Evolutionary conservation across 1,284 basidiomycete species (phyloP).

Genomic region (Heterobasidion parviporum): DNA sequence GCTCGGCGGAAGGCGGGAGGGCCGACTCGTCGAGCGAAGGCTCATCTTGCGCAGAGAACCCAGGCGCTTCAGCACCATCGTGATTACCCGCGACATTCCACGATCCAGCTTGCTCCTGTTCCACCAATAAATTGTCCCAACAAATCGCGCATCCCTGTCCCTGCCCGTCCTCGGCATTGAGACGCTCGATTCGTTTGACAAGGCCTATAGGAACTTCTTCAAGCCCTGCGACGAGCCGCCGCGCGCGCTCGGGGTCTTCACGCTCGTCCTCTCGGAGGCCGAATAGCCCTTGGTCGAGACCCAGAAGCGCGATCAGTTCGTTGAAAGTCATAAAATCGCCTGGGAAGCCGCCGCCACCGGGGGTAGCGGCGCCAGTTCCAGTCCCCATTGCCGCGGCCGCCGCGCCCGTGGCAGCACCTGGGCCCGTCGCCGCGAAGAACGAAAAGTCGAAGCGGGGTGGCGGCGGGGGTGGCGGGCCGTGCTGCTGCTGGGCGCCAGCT

Average conservation of each 20-base stretch:
- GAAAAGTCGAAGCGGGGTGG: neutral
- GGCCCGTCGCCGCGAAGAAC: neutral
- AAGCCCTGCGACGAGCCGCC: constrained; percentile 50
- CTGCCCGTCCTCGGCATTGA: constrained; percentile 35
- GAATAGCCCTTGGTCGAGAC: constrained; percentile 8
- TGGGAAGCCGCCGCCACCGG: neutral
- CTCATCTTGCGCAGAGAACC: neutral
- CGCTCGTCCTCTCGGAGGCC: constrained; percentile 26
- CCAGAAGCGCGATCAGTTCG: neutral
- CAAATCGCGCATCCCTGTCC: constrained; percentile 63
- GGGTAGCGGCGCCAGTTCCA: neutral
- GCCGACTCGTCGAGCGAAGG: neutral
- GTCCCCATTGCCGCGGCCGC: no score
- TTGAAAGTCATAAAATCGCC: neutral
- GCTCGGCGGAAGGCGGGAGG: no score
- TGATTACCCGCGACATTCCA: neutral
- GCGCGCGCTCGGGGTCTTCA: constrained; percentile 60
- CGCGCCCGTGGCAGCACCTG: neutral
- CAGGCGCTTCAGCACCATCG: neutral
- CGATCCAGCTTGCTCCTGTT: constrained; percentile 12
- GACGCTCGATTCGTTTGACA: constrained; percentile 55
- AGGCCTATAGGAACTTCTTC: constrained; percentile 60
- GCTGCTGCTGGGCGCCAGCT: neutral
- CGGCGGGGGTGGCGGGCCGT: neutral
- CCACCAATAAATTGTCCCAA: constrained; percentile 56